phyloP scores from a whole-genome alignment of 768 basidiomycete species.

The Candolleomyces aberdarensis region DNA sequence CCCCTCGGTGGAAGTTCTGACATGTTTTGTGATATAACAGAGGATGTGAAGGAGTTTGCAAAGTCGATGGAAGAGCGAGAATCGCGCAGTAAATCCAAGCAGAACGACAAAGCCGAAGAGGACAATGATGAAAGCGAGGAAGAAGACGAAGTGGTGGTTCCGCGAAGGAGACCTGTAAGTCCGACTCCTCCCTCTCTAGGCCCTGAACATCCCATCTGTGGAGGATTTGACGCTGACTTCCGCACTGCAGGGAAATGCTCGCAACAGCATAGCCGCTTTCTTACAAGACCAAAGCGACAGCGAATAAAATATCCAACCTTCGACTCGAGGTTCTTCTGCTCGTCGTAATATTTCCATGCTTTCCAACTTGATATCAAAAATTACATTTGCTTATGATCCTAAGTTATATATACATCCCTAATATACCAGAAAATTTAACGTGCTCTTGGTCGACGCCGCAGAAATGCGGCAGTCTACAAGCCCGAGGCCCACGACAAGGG shows the following conservation, averaged over 20 bases:
- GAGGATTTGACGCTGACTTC: background rate
- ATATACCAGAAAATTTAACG: too few species aligned
- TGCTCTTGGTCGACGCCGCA: too few species aligned
- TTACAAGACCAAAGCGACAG: conserved; percentile 7
- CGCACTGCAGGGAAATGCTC: conserved; percentile 2
- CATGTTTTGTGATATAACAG: conserved; percentile 30
- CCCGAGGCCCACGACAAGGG: too few species aligned
- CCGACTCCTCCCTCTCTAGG: background rate
- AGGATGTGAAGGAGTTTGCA: conserved; percentile 75
- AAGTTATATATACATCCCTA: too few species aligned
- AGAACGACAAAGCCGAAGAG: conserved; percentile 13
- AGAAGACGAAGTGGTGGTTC: conserved; percentile 15
- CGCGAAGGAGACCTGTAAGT: conserved; percentile 2
- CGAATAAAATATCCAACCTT: background rate
- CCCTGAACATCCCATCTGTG: background rate
- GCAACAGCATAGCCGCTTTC: conserved; percentile 10
- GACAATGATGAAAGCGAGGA: conserved; percentile 24
- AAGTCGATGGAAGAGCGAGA: conserved; percentile 39
- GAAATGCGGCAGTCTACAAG: too few species aligned
- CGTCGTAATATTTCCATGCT: background rate
- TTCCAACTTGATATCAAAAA: background rate
- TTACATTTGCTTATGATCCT: too few species aligned
- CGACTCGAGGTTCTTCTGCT: background rate
- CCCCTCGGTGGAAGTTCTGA: background rate
- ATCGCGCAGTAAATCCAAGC: conserved; percentile 17